Base-by-base conservation (phyloP, 2,329 filamentous ascomycete genomes). In the Nemania sp. region DNA sequence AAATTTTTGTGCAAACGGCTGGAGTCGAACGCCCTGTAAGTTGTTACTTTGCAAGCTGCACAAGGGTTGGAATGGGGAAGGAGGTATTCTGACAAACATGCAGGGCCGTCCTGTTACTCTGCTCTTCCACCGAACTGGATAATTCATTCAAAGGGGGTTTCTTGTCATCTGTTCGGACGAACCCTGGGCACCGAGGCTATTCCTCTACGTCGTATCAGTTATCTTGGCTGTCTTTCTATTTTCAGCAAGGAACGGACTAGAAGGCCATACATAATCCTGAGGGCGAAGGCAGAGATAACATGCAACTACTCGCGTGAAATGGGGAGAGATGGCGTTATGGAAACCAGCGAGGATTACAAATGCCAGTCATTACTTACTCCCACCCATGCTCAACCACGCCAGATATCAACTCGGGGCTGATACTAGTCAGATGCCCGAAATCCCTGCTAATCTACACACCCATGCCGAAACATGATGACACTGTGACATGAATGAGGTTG, bases 291-390 rank as follows among this genome's bases (percentile, higher is more conserved):
- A 35, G 21, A 25, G 5, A 9, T n/a, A 5, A 32, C 46, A 51
- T 18, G 18, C 18, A 46, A 18, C 20, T 17, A 25, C 18, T 32
- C 6, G 32, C 25, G 39, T 39, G 15, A 17, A 9, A 58, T 52
- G 45, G n/a, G 32, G 59, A 18, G 29, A 60, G 53, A 57, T 46
- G 49, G 35, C 45, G 59, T 46, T 37, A 57, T 61, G 39, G 17
- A 21, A 5, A 20, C 32, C 25, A 15, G 10, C 9, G 7, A 49
- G 25, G 48, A 34, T 58, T 47, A 50, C 49, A 45, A 57, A 54
- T 51, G 35, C 34, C 13, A 32, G 25, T 7, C 3, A 29, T 7
- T 29, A n/a, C n/a, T n/a, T n/a, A n/a, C n/a, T 29, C 4, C 25
- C 25, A 29, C 7, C 4, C 25, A 29, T 29, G 25, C 25, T 29